Percentiles rank a stretch among this genome's conserved stretches.
phyloP scores from a whole-genome alignment of 139 green algal species.

The Micractinium sp. region DNA sequence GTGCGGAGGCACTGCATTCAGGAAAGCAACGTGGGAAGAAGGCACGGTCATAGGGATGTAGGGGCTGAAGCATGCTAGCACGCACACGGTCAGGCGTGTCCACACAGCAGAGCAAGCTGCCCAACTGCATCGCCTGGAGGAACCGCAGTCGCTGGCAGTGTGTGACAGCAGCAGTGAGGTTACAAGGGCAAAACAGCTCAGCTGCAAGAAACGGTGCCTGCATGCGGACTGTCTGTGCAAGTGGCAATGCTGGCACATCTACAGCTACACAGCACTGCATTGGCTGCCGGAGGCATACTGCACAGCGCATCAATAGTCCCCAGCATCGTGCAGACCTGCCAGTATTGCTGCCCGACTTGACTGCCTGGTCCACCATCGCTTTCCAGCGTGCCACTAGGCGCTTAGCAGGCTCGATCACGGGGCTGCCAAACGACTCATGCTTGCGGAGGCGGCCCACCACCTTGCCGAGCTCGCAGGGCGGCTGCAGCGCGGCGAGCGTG shows the following conservation, averaged over 20 bases:
- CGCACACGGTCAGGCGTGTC: no score
- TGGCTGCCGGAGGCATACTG: background rate
- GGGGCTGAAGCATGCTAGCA: no score
- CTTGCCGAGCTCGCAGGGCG: conserved; percentile 46
- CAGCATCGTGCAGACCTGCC: background rate
- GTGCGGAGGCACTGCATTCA: background rate
- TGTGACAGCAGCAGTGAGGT: no score
- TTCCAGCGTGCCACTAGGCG: conserved; percentile 47
- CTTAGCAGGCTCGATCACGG: conserved; percentile 19
- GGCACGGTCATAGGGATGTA: background rate
- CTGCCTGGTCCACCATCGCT: conserved; percentile 24
- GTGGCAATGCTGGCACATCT: background rate
- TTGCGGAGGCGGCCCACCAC: conserved; percentile 44
- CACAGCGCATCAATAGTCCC: background rate
- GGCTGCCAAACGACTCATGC: conserved; percentile 3
- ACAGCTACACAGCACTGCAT: background rate
- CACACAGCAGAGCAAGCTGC: background rate
- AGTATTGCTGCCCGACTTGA: background rate
- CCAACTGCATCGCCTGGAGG: background rate
- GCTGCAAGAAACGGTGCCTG: background rate
- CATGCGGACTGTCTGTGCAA: background rate
- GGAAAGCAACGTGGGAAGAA: background rate
- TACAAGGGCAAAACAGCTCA: no score
- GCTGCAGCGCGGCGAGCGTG: conserved; percentile 32
- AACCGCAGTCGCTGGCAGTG: background rate